Base-by-base conservation (phyloP, 2,329 filamentous ascomycete genomes). In the Fusarium drepaniforme region DNA sequence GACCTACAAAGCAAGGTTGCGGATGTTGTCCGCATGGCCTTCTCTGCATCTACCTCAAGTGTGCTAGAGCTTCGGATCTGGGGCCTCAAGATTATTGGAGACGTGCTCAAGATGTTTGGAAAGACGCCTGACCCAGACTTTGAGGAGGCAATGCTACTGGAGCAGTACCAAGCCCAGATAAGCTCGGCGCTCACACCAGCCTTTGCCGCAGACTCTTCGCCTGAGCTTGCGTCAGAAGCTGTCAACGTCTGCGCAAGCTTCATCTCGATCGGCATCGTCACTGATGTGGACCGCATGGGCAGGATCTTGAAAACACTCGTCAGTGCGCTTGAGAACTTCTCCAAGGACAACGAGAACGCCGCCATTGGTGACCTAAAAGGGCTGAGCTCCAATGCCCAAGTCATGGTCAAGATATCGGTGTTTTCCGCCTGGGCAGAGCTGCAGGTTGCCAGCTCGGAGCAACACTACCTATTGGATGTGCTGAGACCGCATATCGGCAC, bases 91-190 rank as follows among this genome's bases (percentile, higher is more conserved):
- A 97, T 99, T 65, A 95, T 99, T 66, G 96, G 97, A 70, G 94
- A 96, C 67, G 91, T 98, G 12, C 87, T 99, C 61, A 97, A 96
- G 86, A 95, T 98, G 88, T 99, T 99, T 85, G 97, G 97, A 64
- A 96, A 95, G 81, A 95, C 94, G 2, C 94, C 96, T 2, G 97
- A 99, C 83, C 97, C 97, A 0, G 97, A 99, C 81, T 99, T 99
- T 80, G 91, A 96, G n/a, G 97, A 99, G 83, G 97, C 94, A 1
- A 97, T 97, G 84, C 88, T 99, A 18, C 89, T 99, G 5, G 97
- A 99, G 82, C 97, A 99, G 83, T 99, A 99, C 80, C 97, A 99
- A 83, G 97, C 97, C 7, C 97, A 99, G 81, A 99, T 99, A 81
- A 96, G 96, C 79, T 98, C 97, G 21, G 97, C 97, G 1, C 88